Percentiles rank a stretch among this genome's conserved stretches.
These are phyloP conservation scores for Eucalyptus lansdowneana DNA, from an alignment of 345 rosid species.

Conservation along the genomic window DNA sequence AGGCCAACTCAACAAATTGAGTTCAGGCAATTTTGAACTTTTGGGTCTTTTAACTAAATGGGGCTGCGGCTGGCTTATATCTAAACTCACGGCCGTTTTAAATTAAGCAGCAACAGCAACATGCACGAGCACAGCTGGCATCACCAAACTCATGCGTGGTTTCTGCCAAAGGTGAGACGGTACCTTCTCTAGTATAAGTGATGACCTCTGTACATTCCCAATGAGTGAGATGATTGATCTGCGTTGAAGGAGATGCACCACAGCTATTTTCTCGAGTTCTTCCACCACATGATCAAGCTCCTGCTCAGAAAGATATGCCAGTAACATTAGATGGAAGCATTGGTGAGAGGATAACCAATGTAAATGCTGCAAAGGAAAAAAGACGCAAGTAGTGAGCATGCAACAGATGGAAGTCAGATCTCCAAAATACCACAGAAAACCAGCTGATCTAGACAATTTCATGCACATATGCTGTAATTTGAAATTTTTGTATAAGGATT, in stretches of 20 bases:
- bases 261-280: constrained; percentile 94
- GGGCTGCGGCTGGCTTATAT: neutral
- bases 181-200: constrained; percentile 92
- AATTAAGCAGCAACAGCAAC: neutral
- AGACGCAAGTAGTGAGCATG: neutral
- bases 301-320: constrained; percentile 15
- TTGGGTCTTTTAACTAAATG: neutral
- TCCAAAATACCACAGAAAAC: neutral
- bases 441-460: neutral
- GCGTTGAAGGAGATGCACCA: constrained; percentile 73
- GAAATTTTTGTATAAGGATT: neutral
- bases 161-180: neutral
- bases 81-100: neutral
- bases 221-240: constrained; percentile 93
- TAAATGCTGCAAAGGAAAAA: neutral
- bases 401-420: neutral
- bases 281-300: constrained; percentile 98
- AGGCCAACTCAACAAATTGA: neutral
- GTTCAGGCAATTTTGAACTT: neutral
- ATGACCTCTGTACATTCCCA: constrained; percentile 89
- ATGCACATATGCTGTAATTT: neutral
- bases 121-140: neutral
- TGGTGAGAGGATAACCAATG: neutral
- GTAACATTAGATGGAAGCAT: neutral
- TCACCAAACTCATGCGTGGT: neutral